These are phyloP conservation scores for Xylaria sp. DNA, from an alignment of 2,329 filamentous ascomycete genomes.

Conservation along the genomic window DNA sequence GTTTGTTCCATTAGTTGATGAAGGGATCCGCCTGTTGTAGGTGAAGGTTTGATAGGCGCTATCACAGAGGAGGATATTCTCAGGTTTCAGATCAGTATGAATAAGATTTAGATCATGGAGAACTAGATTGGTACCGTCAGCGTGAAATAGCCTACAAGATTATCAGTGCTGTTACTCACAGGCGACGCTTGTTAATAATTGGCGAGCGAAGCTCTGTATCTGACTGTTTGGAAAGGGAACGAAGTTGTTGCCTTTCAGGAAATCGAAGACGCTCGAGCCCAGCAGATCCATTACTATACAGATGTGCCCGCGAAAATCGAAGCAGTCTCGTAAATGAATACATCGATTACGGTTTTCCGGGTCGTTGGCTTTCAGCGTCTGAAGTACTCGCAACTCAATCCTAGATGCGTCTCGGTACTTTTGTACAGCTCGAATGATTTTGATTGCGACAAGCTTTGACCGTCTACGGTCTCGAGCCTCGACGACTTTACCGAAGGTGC, in stretches of 20 bases:
- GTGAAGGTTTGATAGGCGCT: slow-evolving; percentile 76
- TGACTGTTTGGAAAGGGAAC: slow-evolving; percentile 98
- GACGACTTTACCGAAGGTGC: slow-evolving; percentile 98
- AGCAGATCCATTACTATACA: slow-evolving; percentile 83
- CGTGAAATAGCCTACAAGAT: neutral
- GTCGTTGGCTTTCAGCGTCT: slow-evolving; percentile 92
- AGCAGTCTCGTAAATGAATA: slow-evolving; percentile 95
- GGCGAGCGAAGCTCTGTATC: slow-evolving; percentile 95
- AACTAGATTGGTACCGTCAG: slow-evolving; percentile 64
- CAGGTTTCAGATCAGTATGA: slow-evolving; percentile 82
- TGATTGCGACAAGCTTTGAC: slow-evolving; percentile 87
- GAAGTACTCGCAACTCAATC: slow-evolving; percentile 92
- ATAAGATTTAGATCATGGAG: slow-evolving; percentile 97
- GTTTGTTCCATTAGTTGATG: slow-evolving; percentile 69
- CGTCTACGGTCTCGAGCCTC: slow-evolving; percentile 85
- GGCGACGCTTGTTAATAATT: slow-evolving; percentile 97
- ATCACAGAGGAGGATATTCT: slow-evolving; percentile 75
- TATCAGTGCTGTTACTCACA: slow-evolving; percentile 71
- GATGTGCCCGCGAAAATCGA: slow-evolving; percentile 97
- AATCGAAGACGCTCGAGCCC: slow-evolving; percentile 97
- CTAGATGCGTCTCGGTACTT: slow-evolving; percentile 97
- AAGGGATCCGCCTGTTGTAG: slow-evolving; percentile 76
- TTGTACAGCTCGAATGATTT: slow-evolving; percentile 97
- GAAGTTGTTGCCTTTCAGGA: slow-evolving; percentile 93
- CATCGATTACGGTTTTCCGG: slow-evolving; percentile 92